Conservation (phyloP, 202 grass and related monocot species). For the Panicum hallii region DNA sequence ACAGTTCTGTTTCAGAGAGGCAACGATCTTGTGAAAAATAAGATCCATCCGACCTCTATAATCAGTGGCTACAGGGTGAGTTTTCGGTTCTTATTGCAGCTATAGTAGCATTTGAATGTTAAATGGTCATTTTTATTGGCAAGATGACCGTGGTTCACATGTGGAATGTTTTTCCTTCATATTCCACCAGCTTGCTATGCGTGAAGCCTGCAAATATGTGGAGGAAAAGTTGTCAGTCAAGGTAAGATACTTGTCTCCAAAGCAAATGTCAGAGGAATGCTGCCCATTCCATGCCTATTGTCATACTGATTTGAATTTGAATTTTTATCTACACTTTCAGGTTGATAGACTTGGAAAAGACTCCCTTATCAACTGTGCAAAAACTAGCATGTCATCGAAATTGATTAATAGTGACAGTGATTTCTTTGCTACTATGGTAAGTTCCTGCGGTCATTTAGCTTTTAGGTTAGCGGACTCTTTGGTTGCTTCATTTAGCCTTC, state of each 20-base stretch:
- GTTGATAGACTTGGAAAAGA: conserved; percentile 92
- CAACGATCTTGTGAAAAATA: conserved; percentile 90
- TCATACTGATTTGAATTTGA: neutral
- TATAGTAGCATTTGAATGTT: conserved; percentile 15
- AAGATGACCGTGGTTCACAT: neutral
- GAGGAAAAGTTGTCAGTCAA: conserved; percentile 88
- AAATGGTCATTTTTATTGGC: conserved; percentile 14
- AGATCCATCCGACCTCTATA: conserved; percentile 93
- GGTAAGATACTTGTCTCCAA: conserved; percentile 42
- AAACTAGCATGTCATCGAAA: conserved; percentile 99
- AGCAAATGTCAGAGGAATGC: neutral
- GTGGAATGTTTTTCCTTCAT: conserved; percentile 9
- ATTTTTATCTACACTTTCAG: conserved; percentile 49
- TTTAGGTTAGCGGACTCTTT: neutral
- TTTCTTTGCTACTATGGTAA: conserved; percentile 91
- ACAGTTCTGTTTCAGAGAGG: conserved; percentile 62
- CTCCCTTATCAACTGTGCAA: conserved; percentile 91
- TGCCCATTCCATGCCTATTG: neutral
- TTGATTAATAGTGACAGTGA: conserved; percentile 79
- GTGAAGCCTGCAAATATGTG: conserved; percentile 96
- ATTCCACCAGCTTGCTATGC: conserved; percentile 84
- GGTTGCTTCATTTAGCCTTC: neutral
- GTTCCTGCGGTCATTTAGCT: conserved; percentile 27
- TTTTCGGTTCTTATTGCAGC: neutral
- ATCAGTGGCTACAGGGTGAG: conserved; percentile 90